These are phyloP conservation scores for Ceratobasidium theobromae DNA, from an alignment of 1,284 basidiomycete genomes.

Conservation along the genomic window DNA sequence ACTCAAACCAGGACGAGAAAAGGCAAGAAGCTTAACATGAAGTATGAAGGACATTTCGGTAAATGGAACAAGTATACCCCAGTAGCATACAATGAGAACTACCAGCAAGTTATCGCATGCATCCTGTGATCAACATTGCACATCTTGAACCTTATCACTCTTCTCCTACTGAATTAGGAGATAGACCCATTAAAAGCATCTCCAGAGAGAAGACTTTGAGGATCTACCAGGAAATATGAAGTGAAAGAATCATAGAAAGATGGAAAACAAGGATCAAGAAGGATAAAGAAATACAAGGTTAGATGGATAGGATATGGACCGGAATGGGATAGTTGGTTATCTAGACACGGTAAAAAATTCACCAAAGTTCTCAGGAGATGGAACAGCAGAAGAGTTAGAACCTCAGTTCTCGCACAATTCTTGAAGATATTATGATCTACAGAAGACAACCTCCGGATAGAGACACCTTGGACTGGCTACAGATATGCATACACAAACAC, in stretches of 20 bases:
- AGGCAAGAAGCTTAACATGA: constrained; percentile 43
- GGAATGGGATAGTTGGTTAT: constrained; percentile 14
- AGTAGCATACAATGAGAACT: constrained; percentile 41
- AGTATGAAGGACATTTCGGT: constrained; percentile 44
- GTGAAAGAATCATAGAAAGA: background rate
- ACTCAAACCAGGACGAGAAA: constrained; percentile 40
- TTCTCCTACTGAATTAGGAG: constrained; percentile 19
- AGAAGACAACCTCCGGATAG: too few relatives aligned
- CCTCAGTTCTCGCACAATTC: too few relatives aligned
- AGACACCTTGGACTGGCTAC: too few relatives aligned
- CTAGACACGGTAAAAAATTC: too few relatives aligned
- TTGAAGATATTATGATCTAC: too few relatives aligned
- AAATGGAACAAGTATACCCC: constrained; percentile 41
- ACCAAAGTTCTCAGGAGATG: too few relatives aligned
- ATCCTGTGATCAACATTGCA: constrained; percentile 42
- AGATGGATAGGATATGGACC: background rate
- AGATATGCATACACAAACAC: too few relatives aligned
- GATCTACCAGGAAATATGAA: constrained; percentile 12
- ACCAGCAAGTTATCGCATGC: constrained; percentile 40
- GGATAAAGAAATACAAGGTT: background rate
- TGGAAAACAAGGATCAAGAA: background rate
- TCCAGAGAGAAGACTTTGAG: background rate
- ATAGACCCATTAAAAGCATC: background rate
- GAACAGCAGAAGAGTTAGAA: too few relatives aligned
- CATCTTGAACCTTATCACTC: constrained; percentile 41